These are phyloP conservation scores for Seiridium cupressi DNA, from an alignment of 2,329 filamentous ascomycete species.

Conservation along the genomic window DNA sequence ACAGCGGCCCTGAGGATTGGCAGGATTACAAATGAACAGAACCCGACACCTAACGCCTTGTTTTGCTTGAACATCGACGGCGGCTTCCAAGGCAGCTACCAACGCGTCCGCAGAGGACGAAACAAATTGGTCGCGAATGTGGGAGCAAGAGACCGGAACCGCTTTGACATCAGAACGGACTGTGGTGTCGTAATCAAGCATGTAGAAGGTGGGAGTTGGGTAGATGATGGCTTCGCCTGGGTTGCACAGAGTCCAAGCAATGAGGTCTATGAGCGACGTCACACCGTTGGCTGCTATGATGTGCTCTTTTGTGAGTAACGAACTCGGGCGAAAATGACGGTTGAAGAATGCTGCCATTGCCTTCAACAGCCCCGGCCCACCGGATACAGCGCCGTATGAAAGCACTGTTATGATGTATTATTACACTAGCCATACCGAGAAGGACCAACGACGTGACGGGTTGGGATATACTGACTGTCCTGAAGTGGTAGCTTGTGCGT, in stretches of 20 bases:
- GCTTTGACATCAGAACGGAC: not conserved
- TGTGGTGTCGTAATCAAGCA: not conserved
- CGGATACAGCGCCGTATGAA: not conserved
- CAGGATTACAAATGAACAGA: not conserved
- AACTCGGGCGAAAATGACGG: not conserved
- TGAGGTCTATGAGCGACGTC: not conserved
- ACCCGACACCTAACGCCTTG: not conserved
- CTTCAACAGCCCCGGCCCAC: not conserved
- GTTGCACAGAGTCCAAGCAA: not conserved
- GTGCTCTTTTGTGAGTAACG: not conserved
- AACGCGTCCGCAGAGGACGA: not conserved
- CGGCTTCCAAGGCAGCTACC: not conserved
- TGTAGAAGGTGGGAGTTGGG: not conserved
- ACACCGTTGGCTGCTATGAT: not conserved
- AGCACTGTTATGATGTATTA: not conserved
- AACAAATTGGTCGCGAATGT: not conserved
- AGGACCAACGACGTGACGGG: not conserved
- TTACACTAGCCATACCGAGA: not conserved
- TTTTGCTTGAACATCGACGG: not conserved
- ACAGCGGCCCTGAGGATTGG: not conserved
- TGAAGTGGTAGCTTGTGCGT: not conserved
- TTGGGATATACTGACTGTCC: not conserved
- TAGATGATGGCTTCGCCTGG: not conserved
- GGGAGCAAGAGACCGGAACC: not conserved
- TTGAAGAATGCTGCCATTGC: not conserved